Base-by-base conservation (phyloP, 495 filamentous ascomycete species). In the Evansstolkia leycettana region DNA sequence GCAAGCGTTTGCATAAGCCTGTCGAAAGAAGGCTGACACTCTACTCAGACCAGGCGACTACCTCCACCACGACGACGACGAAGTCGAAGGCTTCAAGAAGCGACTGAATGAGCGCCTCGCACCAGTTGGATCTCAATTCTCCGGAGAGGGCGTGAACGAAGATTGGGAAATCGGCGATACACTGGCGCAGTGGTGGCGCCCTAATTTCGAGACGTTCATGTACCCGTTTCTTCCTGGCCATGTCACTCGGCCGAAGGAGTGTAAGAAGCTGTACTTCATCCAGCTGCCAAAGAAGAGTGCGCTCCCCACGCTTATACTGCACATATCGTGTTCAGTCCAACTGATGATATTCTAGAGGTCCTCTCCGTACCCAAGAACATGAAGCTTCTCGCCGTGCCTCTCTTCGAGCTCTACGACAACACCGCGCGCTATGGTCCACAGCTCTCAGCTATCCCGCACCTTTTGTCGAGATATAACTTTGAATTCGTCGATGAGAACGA, bases 181-280 rank as follows among this genome's bases (percentile, higher is more conserved):
- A 2, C 71, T 98, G 31, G 89, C 90, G 25, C 87, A 94, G 63
- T 98, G 92, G 90, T 98, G 87, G 87, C 69, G 90, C 17, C 90
- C 90, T 28, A 96, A 94, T 62, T 94, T 96, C 51, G 90, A 98
- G 66, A 98, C 90, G 1, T 96, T 95, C 67, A 95, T 95, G 90
- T 98, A 98, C 57, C 90, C 90, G 0, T 98, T 93, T 60, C 76
- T 94, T 29, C 90, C 90, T 5, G 82, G 86, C 12, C 90, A 98
- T 57, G 82, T 94, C 38, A 94, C 90, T 7, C 72, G 92, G 28
- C 90, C 90, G 12, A 98, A 95, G 68, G 90, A 98, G 70, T 94
- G 88, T 67, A 98, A 98, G 70, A 98, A 98, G 72, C 67, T 95
- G 32, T 98, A 95, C 55, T 84, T 96, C 37, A 94, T 98, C 33